A percentile compares a stretch with the other conserved stretches of the same genome.
Evolutionary conservation across 441 rosid genomes (phyloP).

Genomic region (Bruguiera hainesii): DNA sequence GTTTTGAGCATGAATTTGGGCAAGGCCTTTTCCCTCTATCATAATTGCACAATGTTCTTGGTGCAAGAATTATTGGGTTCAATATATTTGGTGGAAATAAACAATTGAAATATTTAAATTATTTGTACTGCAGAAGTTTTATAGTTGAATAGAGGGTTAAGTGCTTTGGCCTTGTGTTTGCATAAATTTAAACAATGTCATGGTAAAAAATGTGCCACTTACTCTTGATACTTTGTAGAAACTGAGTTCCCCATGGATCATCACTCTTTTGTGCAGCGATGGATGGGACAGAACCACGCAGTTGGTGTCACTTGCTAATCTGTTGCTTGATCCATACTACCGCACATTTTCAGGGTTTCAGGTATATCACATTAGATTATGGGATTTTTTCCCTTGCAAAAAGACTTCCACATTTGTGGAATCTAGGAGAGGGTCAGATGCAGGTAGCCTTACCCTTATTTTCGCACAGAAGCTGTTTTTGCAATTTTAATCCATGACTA

Average conservation of each 20-base stretch:
- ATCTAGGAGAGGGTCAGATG: too few species aligned
- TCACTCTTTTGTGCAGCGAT: conserved; percentile 54
- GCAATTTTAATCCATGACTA: too few species aligned
- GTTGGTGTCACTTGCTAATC: conserved; percentile 88
- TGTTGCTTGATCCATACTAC: conserved; percentile 96
- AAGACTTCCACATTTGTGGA: too few species aligned
- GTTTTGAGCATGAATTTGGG: too few species aligned
- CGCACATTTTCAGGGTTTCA: conserved; percentile 96
- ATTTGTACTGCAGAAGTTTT: neutral
- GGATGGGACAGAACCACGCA: conserved; percentile 99
- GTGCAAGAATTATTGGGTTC: too few species aligned
- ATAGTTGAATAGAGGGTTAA: too few species aligned
- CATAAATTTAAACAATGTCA: neutral
- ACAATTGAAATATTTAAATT: too few species aligned
- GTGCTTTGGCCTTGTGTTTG: too few species aligned
- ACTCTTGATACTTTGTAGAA: neutral
- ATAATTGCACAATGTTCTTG: too few species aligned
- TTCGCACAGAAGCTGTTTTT: too few species aligned
- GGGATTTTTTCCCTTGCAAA: neutral
- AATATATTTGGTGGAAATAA: neutral
- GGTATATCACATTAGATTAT: conserved; percentile 39
- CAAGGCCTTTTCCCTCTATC: too few species aligned
- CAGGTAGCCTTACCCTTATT: too few species aligned
- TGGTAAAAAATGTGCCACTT: neutral
- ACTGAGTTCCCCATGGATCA: neutral